Evolutionary conservation across 306 rosid species (phyloP).

Genomic region (Boehmeria nivea): DNA sequence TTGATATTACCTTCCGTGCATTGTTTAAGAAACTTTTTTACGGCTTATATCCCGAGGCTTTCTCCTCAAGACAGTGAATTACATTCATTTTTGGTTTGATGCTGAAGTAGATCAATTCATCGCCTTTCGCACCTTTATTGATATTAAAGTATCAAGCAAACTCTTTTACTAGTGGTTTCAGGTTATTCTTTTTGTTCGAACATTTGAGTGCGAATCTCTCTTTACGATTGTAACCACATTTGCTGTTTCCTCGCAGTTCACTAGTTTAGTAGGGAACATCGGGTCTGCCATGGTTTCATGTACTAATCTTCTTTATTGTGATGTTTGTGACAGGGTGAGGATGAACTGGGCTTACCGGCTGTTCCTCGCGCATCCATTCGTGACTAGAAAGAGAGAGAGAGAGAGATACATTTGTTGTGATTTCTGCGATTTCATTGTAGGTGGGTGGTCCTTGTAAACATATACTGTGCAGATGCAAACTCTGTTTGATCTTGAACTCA

Average conservation of each 20-base stretch:
- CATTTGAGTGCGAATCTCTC: no score
- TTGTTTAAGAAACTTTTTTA: no score
- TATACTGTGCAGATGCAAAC: conserved; percentile 50
- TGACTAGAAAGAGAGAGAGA: conserved; percentile 23
- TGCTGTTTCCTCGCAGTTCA: no score
- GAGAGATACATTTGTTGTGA: conserved; percentile 4
- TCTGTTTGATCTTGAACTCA: conserved; percentile 23
- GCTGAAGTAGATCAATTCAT: no score
- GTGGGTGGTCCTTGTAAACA: conserved; percentile 35
- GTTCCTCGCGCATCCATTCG: conserved; percentile 84
- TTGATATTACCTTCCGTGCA: not conserved
- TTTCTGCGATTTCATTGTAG: not conserved
- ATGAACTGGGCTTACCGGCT: conserved; percentile 87
- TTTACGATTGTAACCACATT: no score
- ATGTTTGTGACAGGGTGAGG: conserved; percentile 53
- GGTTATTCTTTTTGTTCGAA: not conserved
- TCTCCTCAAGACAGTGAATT: no score
- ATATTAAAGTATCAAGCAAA: no score
- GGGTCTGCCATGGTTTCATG: not conserved
- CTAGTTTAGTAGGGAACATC: no score
- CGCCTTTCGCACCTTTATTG: no score
- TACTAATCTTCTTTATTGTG: conserved; percentile 18
- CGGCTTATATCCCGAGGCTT: no score
- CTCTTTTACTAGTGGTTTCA: no score
- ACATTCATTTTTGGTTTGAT: no score